Evolutionary conservation across 1,284 basidiomycete genomes (phyloP).

Genomic region (Golubevia pallescens): DNA sequence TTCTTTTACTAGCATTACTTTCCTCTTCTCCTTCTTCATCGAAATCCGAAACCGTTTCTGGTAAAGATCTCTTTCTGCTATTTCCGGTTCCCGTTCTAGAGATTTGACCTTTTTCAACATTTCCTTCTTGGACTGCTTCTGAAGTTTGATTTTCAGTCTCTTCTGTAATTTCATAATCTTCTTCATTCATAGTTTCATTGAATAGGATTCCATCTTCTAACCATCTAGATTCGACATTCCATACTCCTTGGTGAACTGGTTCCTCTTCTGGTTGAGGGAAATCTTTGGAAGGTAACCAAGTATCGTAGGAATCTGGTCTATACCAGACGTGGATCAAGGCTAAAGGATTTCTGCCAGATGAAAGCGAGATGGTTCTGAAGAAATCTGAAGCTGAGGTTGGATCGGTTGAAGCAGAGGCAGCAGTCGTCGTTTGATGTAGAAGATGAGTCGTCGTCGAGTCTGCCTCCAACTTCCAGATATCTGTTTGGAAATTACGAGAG

Average conservation of each 20-base stretch:
- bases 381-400: conserved; percentile 26
- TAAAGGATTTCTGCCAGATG: conserved; percentile 22
- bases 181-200: conserved; percentile 64
- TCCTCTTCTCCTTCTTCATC: conserved; percentile 21
- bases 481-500: too few relatives aligned
- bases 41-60: conserved; percentile 41
- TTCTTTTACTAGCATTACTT: conserved; percentile 37
- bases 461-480: too few relatives aligned
- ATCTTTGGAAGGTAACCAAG: conserved; percentile 60
- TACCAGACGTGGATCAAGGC: conserved; percentile 64
- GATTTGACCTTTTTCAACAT: conserved; percentile 3
- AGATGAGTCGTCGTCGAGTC: not conserved
- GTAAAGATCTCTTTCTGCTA: conserved; percentile 52
- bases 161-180: conserved; percentile 59
- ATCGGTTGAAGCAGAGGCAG: not conserved
- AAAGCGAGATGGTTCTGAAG: conserved; percentile 57
- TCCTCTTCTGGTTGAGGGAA: conserved; percentile 60
- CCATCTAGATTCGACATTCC: conserved; percentile 52
- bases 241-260: conserved; percentile 28
- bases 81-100: conserved; percentile 13
- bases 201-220: conserved; percentile 49
- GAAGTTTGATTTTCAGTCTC: conserved; percentile 1
- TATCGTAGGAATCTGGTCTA: conserved; percentile 64
- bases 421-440: not conserved
- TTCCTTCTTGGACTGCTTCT: conserved; percentile 17